A percentile compares a stretch with the other conserved stretches of the same genome.
Conservation (phyloP, 345 rosid genomes). For the Linum lewisii region DNA sequence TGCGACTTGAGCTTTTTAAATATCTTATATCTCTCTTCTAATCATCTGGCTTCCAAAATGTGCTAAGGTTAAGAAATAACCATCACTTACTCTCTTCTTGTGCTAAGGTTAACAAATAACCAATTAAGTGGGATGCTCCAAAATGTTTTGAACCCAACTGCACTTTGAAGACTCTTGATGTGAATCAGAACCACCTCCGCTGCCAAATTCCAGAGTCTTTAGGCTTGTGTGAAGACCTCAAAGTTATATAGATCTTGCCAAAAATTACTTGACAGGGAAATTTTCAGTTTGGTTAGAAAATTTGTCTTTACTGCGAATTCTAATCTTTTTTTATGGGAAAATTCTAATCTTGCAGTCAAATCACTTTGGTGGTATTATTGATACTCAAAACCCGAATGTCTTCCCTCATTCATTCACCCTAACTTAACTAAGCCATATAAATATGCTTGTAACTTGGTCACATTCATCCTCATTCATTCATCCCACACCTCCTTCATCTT, state of each 20-base stretch:
- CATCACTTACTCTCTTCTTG: neutral
- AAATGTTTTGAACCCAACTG: neutral
- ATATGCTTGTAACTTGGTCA: too few relatives aligned
- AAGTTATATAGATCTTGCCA: neutral
- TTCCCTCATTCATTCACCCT: too few relatives aligned
- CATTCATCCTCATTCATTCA: too few relatives aligned
- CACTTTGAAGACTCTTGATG: neutral
- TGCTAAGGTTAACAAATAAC: neutral
- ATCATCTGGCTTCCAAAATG: too few relatives aligned
- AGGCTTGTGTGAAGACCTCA: neutral
- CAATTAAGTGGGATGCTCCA: neutral
- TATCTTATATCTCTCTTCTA: neutral
- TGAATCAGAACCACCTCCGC: neutral
- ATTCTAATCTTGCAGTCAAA: neutral
- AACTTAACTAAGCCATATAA: too few relatives aligned
- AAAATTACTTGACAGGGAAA: neutral
- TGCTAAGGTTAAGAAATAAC: too few relatives aligned
- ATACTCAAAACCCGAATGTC: neutral
- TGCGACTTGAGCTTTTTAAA: neutral
- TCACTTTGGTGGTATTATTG: neutral
- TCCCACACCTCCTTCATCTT: too few relatives aligned
- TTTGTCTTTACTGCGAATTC: neutral
- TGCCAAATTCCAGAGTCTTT: neutral
- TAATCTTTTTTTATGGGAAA: too few relatives aligned
- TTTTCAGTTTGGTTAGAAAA: constrained; percentile 4